Evolutionary conservation across 2,329 filamentous ascomycete species (phyloP).

Genomic region (Aspergillus alliaceus): DNA sequence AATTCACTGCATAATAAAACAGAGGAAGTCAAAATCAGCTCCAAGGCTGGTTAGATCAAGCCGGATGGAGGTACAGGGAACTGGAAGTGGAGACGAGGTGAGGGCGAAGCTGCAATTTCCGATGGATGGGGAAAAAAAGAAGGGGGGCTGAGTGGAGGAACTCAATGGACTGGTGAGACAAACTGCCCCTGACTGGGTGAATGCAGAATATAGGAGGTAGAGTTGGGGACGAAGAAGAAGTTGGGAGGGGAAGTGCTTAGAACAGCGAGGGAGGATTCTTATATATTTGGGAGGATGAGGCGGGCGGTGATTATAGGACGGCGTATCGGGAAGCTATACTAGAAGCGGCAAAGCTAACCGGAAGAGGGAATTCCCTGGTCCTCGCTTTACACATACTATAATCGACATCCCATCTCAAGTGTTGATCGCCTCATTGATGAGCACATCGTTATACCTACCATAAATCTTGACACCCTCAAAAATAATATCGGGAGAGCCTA

Average conservation of each 20-base stretch:
- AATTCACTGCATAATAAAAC: background rate
- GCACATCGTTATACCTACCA: too few relatives aligned
- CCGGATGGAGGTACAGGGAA: background rate
- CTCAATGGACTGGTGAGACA: background rate
- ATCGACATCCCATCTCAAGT: too few relatives aligned
- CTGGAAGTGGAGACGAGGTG: slow-evolving; percentile 5
- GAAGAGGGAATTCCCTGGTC: too few relatives aligned
- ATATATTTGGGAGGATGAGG: slow-evolving; percentile 2
- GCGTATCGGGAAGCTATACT: slow-evolving; percentile 1
- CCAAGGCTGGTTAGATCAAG: background rate
- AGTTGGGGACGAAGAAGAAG: background rate
- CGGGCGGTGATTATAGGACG: slow-evolving; percentile 3
- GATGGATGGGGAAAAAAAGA: slow-evolving; percentile 1
- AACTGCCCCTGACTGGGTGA: background rate
- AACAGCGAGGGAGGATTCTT: slow-evolving; percentile 3
- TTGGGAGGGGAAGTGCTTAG: background rate
- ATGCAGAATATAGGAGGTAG: slow-evolving; percentile 7
- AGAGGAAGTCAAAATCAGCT: slow-evolving; percentile 2
- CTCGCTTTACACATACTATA: too few relatives aligned
- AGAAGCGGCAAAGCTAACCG: slow-evolving; percentile 6
- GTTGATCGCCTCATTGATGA: too few relatives aligned
- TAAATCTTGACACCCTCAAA: too few relatives aligned
- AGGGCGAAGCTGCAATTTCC: slow-evolving; percentile 1
- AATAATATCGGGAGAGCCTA: too few relatives aligned
- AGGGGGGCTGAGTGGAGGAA: background rate